Base-by-base conservation (phyloP, 2,329 filamentous ascomycete genomes). In the Cryphonectria japonica region DNA sequence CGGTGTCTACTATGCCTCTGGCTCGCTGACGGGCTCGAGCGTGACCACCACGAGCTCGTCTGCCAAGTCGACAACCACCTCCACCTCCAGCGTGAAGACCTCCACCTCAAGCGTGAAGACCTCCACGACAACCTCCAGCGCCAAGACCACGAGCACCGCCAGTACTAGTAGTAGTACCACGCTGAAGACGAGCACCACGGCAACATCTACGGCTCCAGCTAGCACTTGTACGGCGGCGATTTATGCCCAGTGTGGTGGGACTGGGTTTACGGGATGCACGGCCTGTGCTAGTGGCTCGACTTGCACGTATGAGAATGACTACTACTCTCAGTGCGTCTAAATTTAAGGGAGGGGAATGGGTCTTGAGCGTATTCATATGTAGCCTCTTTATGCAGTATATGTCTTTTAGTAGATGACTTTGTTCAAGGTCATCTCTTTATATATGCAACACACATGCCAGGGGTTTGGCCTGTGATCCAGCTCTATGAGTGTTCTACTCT, bases 1-100 rank as follows among this genome's bases (percentile, higher is more conserved):
- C 1, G 84, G 85, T 19, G 83, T 84, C 6, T 79, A 86, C 69
- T 82, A 79, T 70, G 81, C 78, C 3, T 74, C 74, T 43, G 77
- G 76, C 16, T 72, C 72, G 26, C 50, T 77, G 43, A 69, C 70
- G 34, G 75, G 75, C 6, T 50, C 46, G 46, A 66, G 71, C 16
- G 68, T 71, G 13, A 69, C 70, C 11, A 66, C 73, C 22, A 71
- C 43, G 32, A 50, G 50, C 19, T 59, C 69, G 50, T 34, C 66
- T 37, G 60, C 61, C 50, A 68, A 72, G 22, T 70, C 74, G 32
- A 75, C 73, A n/a, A 74, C 73, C 13, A 73, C 73, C 7, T 63
- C 63, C 37, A 65, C 60, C 7, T 59, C 54, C 32, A 71, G 67
- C 62, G 71, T 46, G 16, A 71, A 61, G 65, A 69, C 66, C 8